Base-by-base conservation (phyloP, 2,329 filamentous ascomycete species). In the Rhinocladiella similis region DNA sequence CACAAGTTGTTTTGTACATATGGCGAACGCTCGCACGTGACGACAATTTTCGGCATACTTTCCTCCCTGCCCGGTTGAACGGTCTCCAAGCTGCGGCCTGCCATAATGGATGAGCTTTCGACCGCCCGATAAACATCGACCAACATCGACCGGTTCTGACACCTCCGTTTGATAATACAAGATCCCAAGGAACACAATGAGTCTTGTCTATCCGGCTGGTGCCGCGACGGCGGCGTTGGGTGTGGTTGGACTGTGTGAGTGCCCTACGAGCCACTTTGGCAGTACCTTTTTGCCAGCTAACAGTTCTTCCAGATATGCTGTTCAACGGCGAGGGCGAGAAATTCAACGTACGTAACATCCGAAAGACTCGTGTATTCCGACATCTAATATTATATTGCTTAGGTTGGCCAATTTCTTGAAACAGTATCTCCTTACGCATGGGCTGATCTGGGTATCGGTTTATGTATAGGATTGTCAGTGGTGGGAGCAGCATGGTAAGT, bases 401-500 rank as follows among this genome's bases (percentile, higher is more conserved):
- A 91, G 88, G 83, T 97, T 74, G 95, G 95, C 74, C 87, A 87
- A 72, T 97, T 97, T 73, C 86, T 99, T 75, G 91, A 96, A 77
- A 87, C 88, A 62, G 85, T 97, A 67, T 97, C 94, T 55, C 95
- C 94, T 19, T 96, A 93, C 72, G 90, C 89, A 47, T 99, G 92
- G 91, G 94, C 93, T 60, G 87, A 86, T 72, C 75, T 94, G 54
- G 95, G 94, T 64, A 96, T 99, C 69, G 88, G 85, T 49, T 84
- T 97, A 60, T 99, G 94, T 77, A 97, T 99, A 70, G 92, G 93
- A 59, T 80, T 97, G 56, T 99, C 94, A 54, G 93, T 97, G 43
- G 91, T 97, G 35, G 94, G 94, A 72, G 95, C 94, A 71, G 93
- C 93, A 83, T 99, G 94, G 94, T 97, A 85, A 65, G 55, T 54